Conservation (phyloP, 2,329 filamentous ascomycete genomes). For the Uncinocarpus reesii region DNA sequence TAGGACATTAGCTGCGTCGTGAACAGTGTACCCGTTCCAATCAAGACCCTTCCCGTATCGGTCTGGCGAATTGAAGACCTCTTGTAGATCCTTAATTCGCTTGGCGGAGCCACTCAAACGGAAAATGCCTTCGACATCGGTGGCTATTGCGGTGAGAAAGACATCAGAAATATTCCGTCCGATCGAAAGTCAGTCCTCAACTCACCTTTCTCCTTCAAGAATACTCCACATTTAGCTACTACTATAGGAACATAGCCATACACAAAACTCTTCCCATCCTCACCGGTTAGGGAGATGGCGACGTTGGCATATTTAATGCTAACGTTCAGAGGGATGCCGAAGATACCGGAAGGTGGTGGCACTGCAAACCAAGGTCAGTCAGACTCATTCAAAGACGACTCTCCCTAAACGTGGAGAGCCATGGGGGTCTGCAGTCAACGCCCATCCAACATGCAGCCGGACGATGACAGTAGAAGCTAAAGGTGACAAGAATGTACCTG, state of each 20-base stretch:
- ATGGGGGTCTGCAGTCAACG: not conserved
- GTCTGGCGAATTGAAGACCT: conserved; percentile 84
- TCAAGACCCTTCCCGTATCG: conserved; percentile 93
- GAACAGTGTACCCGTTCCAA: conserved; percentile 95
- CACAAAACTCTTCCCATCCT: conserved; percentile 87
- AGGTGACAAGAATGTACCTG: conserved; percentile 40
- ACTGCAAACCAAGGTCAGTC: not conserved
- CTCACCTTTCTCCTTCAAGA: conserved; percentile 92
- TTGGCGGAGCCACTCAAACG: conserved; percentile 92
- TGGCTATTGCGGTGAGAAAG: conserved; percentile 51
- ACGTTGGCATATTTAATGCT: conserved; percentile 98
- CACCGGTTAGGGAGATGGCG: conserved; percentile 89
- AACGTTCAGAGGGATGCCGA: conserved; percentile 82
- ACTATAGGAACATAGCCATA: conserved; percentile 98
- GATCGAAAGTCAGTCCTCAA: conserved; percentile 13
- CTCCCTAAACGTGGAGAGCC: too few species aligned
- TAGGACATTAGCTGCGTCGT: conserved; percentile 94
- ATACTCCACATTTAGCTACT: conserved; percentile 95
- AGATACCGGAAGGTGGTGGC: conserved; percentile 61
- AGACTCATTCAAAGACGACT: too few species aligned
- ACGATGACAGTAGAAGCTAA: not conserved
- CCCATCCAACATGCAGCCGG: not conserved
- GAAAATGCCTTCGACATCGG: conserved; percentile 91
- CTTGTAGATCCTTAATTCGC: conserved; percentile 92
- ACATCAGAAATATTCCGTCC: not conserved